These are phyloP conservation scores for Calonectria hawksworthii DNA, from an alignment of 2,329 filamentous ascomycete genomes.

Conservation along the genomic window DNA sequence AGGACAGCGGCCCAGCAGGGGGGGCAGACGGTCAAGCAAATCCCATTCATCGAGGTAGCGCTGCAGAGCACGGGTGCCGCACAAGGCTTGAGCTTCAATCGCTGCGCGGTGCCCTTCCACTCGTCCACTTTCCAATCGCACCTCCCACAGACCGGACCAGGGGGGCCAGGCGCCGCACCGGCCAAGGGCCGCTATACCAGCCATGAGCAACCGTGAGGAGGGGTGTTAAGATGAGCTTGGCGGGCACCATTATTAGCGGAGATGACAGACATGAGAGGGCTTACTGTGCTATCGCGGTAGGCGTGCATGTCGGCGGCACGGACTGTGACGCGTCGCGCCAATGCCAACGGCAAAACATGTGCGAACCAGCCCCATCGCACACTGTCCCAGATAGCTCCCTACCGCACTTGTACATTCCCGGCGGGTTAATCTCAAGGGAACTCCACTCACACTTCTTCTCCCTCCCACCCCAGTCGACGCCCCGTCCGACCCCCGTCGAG, in stretches of 20 bases:
- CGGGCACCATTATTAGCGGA: conserved; percentile 49
- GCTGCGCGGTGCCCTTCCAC: conserved; percentile 18
- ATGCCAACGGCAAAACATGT: conserved; percentile 17
- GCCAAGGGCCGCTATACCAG: conserved; percentile 36
- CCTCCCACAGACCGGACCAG: conserved; percentile 26
- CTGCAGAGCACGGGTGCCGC: conserved; percentile 28
- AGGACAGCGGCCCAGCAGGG: not conserved
- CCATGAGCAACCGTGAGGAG: conserved; percentile 35
- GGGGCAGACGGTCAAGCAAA: conserved; percentile 11
- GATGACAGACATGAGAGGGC: conserved; percentile 44
- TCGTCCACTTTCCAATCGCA: conserved; percentile 18
- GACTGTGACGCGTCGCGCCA: conserved; percentile 16
- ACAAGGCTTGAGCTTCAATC: conserved; percentile 27
- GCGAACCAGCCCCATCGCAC: accelerated
- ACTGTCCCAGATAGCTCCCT: conserved; percentile 46
- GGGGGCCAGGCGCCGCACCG: conserved; percentile 44
- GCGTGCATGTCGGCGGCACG: not conserved
- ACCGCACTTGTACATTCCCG: conserved; percentile 46
- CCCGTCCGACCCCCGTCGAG: conserved; percentile 36
- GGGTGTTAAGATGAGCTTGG: conserved; percentile 49
- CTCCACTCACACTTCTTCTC: conserved; percentile 57
- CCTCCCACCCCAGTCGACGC: conserved; percentile 41
- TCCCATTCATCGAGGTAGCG: conserved; percentile 26
- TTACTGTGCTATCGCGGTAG: conserved; percentile 34
- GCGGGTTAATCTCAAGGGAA: conserved; percentile 59